Conservation (phyloP, 2,329 filamentous ascomycete genomes). For the Fusarium equiseti region DNA sequence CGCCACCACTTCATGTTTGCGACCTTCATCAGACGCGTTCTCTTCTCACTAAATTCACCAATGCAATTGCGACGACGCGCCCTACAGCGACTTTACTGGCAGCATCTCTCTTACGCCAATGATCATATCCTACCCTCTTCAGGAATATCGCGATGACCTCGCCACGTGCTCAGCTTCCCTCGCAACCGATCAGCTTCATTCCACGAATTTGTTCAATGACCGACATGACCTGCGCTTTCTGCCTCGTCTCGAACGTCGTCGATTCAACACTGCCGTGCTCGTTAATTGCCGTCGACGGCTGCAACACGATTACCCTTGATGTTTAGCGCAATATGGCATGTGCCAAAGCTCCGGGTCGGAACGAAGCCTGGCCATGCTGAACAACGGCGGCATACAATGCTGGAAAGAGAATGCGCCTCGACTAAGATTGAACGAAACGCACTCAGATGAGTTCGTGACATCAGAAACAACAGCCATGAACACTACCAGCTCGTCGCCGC, state of each 20-base stretch:
- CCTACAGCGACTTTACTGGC: too few species aligned
- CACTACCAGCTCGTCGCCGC: not conserved
- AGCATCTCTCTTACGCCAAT: too few species aligned
- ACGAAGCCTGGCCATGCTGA: not conserved
- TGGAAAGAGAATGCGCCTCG: not conserved
- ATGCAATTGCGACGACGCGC: not conserved
- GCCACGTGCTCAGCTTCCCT: too few species aligned
- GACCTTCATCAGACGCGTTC: not conserved
- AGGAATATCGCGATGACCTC: too few species aligned
- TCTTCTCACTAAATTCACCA: not conserved
- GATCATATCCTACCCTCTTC: too few species aligned
- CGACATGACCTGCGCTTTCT: not conserved
- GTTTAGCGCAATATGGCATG: not conserved
- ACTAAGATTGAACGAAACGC: not conserved
- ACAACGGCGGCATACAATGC: not conserved
- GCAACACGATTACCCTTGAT: not conserved
- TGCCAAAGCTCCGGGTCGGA: not conserved
- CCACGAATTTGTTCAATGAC: too few species aligned
- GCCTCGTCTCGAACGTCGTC: not conserved
- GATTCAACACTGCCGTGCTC: fast-evolving
- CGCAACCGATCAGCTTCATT: not conserved
- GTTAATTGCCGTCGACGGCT: not conserved
- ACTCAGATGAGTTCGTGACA: not conserved
- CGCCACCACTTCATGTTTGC: not conserved
- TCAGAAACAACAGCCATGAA: not conserved